Evolutionary conservation across 805 yeast genomes (phyloP), one percentile per base, ranked within the genome.

Genomic region (Hermanozyma aechmeae): DNA sequence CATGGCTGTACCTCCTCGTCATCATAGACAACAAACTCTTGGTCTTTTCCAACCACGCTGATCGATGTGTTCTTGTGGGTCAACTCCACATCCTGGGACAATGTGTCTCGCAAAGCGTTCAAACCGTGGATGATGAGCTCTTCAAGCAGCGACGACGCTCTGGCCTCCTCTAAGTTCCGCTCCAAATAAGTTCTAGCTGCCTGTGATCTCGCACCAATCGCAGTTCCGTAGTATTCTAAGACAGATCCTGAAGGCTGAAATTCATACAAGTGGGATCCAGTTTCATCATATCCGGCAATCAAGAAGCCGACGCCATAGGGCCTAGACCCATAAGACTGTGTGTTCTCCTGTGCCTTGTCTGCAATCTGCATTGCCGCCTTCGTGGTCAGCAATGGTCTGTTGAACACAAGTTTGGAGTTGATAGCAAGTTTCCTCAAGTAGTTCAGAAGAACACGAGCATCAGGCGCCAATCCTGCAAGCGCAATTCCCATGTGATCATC

Each of bases 151-250:
- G 71, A 61, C 6, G 76, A 61, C 31, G 70, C 68, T 13, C 75
- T 61, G 42, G 84, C 82, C 17, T 65, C 63, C 21, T 82, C 85
- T 50, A 78, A 68, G 42, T 79, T 79, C 51, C 95, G 77, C 58
- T 92, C 99, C 51, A 92, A 63, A 45, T 85, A 92, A 2, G 99
- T 92, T 62, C 94, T 76, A 11, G 96, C 96, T 28, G 97, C 97
- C 60, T 92, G 99, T 2, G 97, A 89, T 51, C 99, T 74, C 7
- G 99, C 97, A 26, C 99, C 99, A 48, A 92, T 85, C 21, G 98
- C 95, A 9, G 96, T 78, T 20, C 95, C 97, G 43, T 71, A 74
- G 51, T 87, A 82, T 56, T 92, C 97, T 46, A 86, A 65, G 14
- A 81, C 92, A 15, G 89, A 78, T 2, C 99, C 99, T 6, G 94